phyloP scores from a whole-genome alignment of 2,329 filamentous ascomycete genomes.

The Aspergillus sp. region DNA sequence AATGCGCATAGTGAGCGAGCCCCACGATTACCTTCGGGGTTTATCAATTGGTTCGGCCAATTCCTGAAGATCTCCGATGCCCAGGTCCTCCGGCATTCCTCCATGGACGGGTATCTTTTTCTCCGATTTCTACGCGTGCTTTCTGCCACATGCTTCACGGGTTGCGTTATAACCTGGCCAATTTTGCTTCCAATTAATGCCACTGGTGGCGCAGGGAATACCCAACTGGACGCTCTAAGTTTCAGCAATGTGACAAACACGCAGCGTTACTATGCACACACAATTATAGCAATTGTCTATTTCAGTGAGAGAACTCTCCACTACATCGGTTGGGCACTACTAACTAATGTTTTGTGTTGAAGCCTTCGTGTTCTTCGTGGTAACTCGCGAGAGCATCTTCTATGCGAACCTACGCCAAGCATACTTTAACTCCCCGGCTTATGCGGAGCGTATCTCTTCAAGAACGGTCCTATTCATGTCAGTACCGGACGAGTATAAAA shows the following conservation, averaged over 20 bases:
- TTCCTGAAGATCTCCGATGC: conserved; percentile 65
- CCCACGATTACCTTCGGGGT: conserved; percentile 49
- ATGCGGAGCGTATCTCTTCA: conserved; percentile 81
- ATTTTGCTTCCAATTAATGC: conserved; percentile 84
- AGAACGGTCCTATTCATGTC: conserved; percentile 86
- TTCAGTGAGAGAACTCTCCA: conserved; percentile 54
- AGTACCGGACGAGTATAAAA: conserved; percentile 75
- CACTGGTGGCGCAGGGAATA: conserved; percentile 69
- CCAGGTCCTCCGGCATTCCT: conserved; percentile 85
- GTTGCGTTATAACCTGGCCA: conserved; percentile 82
- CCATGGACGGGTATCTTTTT: conserved; percentile 89
- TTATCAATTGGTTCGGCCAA: conserved; percentile 57
- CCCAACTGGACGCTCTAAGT: conserved; percentile 73
- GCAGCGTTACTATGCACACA: conserved; percentile 76
- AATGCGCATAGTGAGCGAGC: conserved; percentile 45
- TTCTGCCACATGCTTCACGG: conserved; percentile 76
- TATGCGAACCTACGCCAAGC: conserved; percentile 90
- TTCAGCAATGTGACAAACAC: conserved; percentile 72
- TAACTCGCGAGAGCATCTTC: conserved; percentile 84
- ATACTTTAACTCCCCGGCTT: conserved; percentile 81
- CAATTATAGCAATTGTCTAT: conserved; percentile 73
- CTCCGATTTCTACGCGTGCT: conserved; percentile 81
- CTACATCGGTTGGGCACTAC: neutral
- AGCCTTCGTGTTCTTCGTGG: conserved; percentile 80
- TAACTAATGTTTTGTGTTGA: conserved; percentile 9